Conservation (phyloP, 257 asterid species). For the Linderniella brevidens region DNA sequence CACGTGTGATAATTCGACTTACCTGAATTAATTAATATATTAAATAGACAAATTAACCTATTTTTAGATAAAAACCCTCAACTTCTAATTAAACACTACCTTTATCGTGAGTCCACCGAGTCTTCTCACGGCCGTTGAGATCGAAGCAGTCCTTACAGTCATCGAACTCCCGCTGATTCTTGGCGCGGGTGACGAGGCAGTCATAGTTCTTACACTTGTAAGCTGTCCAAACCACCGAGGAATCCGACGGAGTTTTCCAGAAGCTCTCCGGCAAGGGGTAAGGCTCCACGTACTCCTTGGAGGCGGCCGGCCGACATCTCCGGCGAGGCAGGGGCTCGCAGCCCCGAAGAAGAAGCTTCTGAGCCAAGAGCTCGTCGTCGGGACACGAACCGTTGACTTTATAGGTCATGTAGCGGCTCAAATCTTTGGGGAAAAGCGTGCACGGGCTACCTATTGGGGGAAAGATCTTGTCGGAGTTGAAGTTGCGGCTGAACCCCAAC, state of each 20-base stretch:
- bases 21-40: too few relatives aligned
- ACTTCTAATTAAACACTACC: too few relatives aligned
- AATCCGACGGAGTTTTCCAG: constrained; percentile 42
- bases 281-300: constrained; percentile 26
- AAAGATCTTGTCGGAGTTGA: constrained; percentile 31
- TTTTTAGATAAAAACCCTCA: too few relatives aligned
- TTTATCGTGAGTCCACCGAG: constrained; percentile 20
- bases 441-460: constrained; percentile 48
- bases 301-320: constrained; percentile 49
- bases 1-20: too few relatives aligned
- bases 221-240: constrained; percentile 48
- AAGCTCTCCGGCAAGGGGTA: constrained; percentile 35
- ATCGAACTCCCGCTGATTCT: constrained; percentile 30
- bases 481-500: constrained; percentile 33
- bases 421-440: constrained; percentile 18
- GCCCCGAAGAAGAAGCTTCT: constrained; percentile 41
- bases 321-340: constrained; percentile 70
- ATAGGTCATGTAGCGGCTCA: constrained; percentile 30
- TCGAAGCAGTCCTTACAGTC: constrained; percentile 62
- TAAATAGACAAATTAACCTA: too few relatives aligned
- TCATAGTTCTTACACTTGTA: constrained; percentile 40
- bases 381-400: constrained; percentile 46
- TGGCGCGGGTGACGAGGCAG: constrained; percentile 29
- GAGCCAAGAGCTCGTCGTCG: constrained; percentile 58
- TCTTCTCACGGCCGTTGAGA: constrained; percentile 33